A percentile compares a stretch with the other conserved stretches of the same genome.
Evolutionary conservation across 768 basidiomycete species (phyloP).

Genomic region (Calocybe indica): DNA sequence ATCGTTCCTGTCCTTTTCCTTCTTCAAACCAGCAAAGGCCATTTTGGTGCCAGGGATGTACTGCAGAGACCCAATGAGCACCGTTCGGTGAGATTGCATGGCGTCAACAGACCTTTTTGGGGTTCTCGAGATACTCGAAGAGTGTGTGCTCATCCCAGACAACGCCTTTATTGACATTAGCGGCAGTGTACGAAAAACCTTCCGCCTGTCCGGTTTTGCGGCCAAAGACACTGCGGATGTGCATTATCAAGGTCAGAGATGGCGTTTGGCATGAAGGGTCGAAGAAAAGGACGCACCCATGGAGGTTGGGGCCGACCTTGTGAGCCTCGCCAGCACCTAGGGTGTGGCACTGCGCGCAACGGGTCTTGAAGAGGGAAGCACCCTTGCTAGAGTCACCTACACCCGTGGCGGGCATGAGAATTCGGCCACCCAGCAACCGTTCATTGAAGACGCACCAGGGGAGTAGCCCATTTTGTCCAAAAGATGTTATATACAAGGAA

Average conservation of each 20-base stretch:
- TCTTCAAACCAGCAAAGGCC: constrained; percentile 98
- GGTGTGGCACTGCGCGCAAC: constrained; percentile 94
- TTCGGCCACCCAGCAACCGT: too few species aligned
- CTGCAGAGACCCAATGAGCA: constrained; percentile 25
- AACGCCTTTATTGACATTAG: constrained; percentile 93
- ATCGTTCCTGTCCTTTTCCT: constrained; percentile 96
- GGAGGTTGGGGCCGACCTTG: constrained; percentile 94
- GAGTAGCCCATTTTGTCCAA: too few species aligned
- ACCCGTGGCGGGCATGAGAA: too few species aligned
- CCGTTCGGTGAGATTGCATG: not conserved
- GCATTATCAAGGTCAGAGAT: constrained; percentile 1
- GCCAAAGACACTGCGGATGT: constrained; percentile 60
- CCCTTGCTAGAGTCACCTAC: constrained; percentile 87
- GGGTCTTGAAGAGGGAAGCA: constrained; percentile 93
- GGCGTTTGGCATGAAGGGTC: not conserved
- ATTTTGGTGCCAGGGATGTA: constrained; percentile 98
- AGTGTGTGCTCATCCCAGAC: constrained; percentile 83
- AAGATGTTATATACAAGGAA: too few species aligned
- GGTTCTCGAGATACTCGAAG: constrained; percentile 95
- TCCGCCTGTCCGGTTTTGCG: constrained; percentile 83
- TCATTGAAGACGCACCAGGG: too few species aligned
- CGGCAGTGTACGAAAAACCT: constrained; percentile 88
- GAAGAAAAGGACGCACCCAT: constrained; percentile 57
- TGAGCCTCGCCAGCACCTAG: constrained; percentile 68
- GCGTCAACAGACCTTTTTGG: constrained; percentile 73